These are phyloP conservation scores for Cryphonectria nitschkei DNA, from an alignment of 2,329 filamentous ascomycete genomes.

Conservation along the genomic window DNA sequence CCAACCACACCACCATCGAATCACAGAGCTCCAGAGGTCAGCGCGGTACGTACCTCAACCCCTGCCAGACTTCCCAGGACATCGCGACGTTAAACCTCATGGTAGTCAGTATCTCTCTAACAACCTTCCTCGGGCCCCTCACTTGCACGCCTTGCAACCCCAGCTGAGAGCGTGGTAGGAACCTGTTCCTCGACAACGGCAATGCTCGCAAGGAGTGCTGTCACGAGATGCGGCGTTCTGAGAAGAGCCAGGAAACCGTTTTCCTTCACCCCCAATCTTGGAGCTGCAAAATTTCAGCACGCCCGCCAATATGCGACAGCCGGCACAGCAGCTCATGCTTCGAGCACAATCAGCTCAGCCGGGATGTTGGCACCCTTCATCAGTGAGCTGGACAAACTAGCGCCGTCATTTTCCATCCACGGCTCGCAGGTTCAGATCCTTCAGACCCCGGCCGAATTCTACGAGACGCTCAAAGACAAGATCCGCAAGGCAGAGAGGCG, in stretches of 20 bases:
- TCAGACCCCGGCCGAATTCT: constrained; percentile 84
- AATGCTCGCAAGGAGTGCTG: constrained; percentile 43
- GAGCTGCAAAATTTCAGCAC: constrained; percentile 19
- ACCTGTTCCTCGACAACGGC: neutral
- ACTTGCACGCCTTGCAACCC: constrained; percentile 1
- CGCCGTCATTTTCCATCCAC: constrained; percentile 85
- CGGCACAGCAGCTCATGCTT: constrained; percentile 21
- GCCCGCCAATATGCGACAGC: constrained; percentile 29
- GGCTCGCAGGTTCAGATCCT: constrained; percentile 82
- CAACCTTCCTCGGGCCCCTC: neutral
- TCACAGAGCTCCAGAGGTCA: constrained; percentile 30
- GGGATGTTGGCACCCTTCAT: constrained; percentile 59
- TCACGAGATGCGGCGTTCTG: constrained; percentile 25
- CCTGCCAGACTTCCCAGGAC: constrained; percentile 28
- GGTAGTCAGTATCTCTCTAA: neutral
- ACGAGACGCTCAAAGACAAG: constrained; percentile 85
- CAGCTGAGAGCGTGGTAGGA: constrained; percentile 7
- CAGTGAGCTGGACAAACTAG: constrained; percentile 81
- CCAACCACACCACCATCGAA: constrained; percentile 30
- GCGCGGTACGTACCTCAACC: constrained; percentile 27
- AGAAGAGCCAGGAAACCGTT: constrained; percentile 24
- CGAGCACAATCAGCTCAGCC: constrained; percentile 35
- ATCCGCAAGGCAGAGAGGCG: constrained; percentile 77
- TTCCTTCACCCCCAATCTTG: constrained; percentile 21
- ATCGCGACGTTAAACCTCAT: neutral